Base-by-base conservation (phyloP, 768 basidiomycete genomes). In the Leccinum uliginosum region DNA sequence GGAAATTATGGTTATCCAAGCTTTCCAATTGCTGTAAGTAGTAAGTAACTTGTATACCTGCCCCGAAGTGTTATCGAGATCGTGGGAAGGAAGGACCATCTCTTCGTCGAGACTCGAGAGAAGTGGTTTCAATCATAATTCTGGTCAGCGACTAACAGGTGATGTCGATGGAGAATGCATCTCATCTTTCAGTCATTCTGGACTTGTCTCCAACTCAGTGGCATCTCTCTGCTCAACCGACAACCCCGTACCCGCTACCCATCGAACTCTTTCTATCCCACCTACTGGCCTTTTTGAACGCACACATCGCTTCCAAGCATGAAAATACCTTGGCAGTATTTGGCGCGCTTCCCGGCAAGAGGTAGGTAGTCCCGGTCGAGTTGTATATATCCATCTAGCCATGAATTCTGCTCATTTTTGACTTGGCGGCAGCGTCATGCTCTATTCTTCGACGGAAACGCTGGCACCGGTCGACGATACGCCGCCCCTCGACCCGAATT, bases 311-410 rank as follows among this genome's bases (percentile, higher is more conserved):
- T 2, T 82, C 84, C 60, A 84, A 87, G 61, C 88, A 94, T 74
- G 94, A 96, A 70, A 99, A 99, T 68, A 83, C 89, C 4, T 79
- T 99, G 38, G 91, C 93, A 6, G 89, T 98, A 54, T 96, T 93
- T 68, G 96, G 85, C 8, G 96, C 95, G 5, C 78, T 93, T 48
- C 90, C 91, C 1, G 84, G 83, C 21, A 86, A 86, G 72, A 93
- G 91, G 92, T 91, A 5, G 27, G 76, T 65, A n/a, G 48, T 38
- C 48, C 50, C n/a, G 21, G 12, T 15, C 32, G 7, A 14, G 17
- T 29, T n/a, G 6, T 19, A 19, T n/a, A 40, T 40, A n/a, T 40
- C 0, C 1, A 19, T 11, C 21, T 15, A 15, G 15, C 3, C 9
- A 45, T 51, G 49, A n/a, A n/a, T 45, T 11, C 14, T 8, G 48